Evolutionary conservation across 371 early-diverging fungal genomes (phyloP), one percentile per base, ranked within the genome.

Genomic region (Rhizopus stolonifer): DNA sequence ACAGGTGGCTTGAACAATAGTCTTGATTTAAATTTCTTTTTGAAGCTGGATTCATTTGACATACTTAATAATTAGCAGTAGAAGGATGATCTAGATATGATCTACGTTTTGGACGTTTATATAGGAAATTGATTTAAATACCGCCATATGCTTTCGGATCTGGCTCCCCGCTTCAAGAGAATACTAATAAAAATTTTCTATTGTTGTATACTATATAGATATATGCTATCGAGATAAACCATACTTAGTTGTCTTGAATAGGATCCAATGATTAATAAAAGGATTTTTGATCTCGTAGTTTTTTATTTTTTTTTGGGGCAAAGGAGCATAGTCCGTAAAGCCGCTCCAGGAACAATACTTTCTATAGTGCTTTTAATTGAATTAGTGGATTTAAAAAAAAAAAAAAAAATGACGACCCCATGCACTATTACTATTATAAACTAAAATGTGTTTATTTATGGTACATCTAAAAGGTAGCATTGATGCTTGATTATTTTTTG

Each of bases 401-500:
- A n/a, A n/a, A n/a, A n/a, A n/a, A n/a, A n/a, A n/a, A n/a, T n/a
- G n/a, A n/a, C n/a, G n/a, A n/a, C n/a, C n/a, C n/a, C n/a, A n/a
- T n/a, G n/a, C n/a, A n/a, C n/a, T n/a, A n/a, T n/a, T n/a, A 36
- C 4, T 36, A 36, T 36, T 36, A 36, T 39, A 17, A 38, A 38
- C 23, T 51, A 25, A 7, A 23, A 34, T 18, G 29, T 4, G 15
- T 22, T 15, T 0, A 21, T 31, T 31, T 31, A 29, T 9, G 10
- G 2, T 43, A 23, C 26, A 19, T 26, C 14, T 40, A 38, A 18
- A 21, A 38, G 10, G 4, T 50, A 13, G 24, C 8, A 4, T 29
- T 29, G 31, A 32, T 11, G 24, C 2, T 11, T 10, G 25, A n/a
- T 46, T 22, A 15, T 52, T 75, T 72, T 61, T 79, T 80, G 43